Evolutionary conservation across 2,329 filamentous ascomycete genomes (phyloP), one percentile per base, ranked within the genome.

Genomic region (Cercospora berteroae): DNA sequence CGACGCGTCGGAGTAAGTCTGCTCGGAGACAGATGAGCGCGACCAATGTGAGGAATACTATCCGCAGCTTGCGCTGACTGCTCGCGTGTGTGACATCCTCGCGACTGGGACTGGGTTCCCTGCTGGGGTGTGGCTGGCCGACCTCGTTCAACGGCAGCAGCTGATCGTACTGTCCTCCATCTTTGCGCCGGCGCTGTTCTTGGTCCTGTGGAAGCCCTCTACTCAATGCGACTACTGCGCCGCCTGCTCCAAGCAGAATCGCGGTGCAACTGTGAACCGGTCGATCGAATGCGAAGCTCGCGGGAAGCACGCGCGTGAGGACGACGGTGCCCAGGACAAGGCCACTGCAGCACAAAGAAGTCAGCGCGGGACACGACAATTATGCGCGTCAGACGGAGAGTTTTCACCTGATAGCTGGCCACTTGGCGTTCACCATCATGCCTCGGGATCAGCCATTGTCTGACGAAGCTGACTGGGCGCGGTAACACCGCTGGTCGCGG

Each of bases 261-360:
- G 82, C 70, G 42, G 81, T 76, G 18, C 78, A 74, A 6, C 82
- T 79, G 70, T 82, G 81, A 13, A 83, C 70, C 4, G 83, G 83
- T 59, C 80, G 81, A 70, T 84, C 84, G 70, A 77, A 74, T 31
- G 75, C 76, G 69, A 78, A 75, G 55, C 74, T 75, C 42, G 72
- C 72, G 2, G 72, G 70, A 10, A 71, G 57, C 23, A 66, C 68
- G 20, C 69, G 64, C 16, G 74, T 71, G 48, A 78, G 61, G 29
- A 73, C 59, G 18, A 70, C 57, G 2, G 74, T 76, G 55, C 74
- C 72, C 12, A 74, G 18, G 67, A 76, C 69, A 12, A 79, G 70
- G 63, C 76, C 77, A 58, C 71, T 73, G 16, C 1, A n/a, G 36
- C 6, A 65, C n/a, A n/a, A 27, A 23, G 23, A 25, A 36, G 50